phyloP scores from a whole-genome alignment of 75 land plant species.

The Pinus albicaulis region DNA sequence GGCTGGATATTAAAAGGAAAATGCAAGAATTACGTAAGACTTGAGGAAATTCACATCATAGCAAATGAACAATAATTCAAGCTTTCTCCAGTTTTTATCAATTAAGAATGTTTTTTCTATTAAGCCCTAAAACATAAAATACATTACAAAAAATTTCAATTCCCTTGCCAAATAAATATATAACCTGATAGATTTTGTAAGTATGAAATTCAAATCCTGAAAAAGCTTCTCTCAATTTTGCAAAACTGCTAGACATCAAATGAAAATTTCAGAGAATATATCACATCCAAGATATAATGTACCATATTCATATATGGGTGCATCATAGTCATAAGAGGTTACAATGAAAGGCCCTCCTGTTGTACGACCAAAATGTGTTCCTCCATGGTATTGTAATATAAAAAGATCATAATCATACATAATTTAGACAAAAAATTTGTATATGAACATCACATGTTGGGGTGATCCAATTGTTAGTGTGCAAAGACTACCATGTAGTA shows the following conservation, averaged over 20 bases:
- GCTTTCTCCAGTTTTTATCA: not conserved
- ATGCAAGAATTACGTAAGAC: not conserved
- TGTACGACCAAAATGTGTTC: conserved; percentile 91
- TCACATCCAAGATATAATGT: not conserved
- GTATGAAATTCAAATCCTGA: not conserved
- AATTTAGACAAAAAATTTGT: not conserved
- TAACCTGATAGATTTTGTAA: not conserved
- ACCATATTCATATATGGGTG: conserved; percentile 94
- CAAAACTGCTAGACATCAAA: not conserved
- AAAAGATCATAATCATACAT: not conserved
- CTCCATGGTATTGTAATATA: conserved; percentile 75
- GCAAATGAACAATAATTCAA: not conserved
- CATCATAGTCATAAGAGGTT: conserved; percentile 86
- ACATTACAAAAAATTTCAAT: not conserved
- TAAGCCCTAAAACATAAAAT: not conserved
- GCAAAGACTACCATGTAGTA: conserved; percentile 61
- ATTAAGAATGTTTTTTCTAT: not conserved
- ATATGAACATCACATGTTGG: not conserved
- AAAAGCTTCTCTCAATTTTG: not conserved
- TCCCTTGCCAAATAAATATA: not conserved
- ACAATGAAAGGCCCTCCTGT: conserved; percentile 65
- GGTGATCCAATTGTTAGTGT: not conserved
- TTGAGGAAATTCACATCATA: not conserved
- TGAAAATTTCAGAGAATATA: not conserved
- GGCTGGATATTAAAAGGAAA: not conserved